Percentiles rank a stretch among this genome's conserved stretches.
Evolutionary conservation across 306 rosid genomes (phyloP).

Genomic region (Citrullus mucosospermus): DNA sequence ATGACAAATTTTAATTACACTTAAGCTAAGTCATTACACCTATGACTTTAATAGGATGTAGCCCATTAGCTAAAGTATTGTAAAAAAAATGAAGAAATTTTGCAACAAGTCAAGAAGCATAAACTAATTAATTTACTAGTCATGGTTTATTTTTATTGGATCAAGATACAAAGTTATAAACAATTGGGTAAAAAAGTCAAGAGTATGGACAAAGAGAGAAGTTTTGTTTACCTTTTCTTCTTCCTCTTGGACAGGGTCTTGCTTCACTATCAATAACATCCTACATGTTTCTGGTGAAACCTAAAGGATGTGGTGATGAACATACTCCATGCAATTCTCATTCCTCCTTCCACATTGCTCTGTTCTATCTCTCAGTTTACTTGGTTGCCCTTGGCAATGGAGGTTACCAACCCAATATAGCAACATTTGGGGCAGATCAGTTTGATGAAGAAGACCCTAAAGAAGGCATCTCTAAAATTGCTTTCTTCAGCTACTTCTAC

Average conservation of each 20-base stretch:
- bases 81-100: neutral
- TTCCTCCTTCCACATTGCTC: slow-evolving; percentile 12
- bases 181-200: neutral
- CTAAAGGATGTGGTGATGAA: slow-evolving; percentile 55
- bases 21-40: no score
- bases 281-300: slow-evolving; percentile 40
- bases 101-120: neutral
- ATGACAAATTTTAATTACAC: no score
- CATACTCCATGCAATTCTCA: slow-evolving; percentile 38
- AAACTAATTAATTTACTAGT: neutral
- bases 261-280: slow-evolving; percentile 42
- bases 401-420: slow-evolving; percentile 73
- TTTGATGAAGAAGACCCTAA: slow-evolving; percentile 58
- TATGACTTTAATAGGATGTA: no score
- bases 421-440: slow-evolving; percentile 83
- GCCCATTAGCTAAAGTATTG: neutral
- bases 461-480: slow-evolving; percentile 48
- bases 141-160: neutral
- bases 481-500: slow-evolving; percentile 79
- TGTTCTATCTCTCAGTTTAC: slow-evolving; percentile 54
- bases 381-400: slow-evolving; percentile 70
- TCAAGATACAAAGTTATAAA: neutral
- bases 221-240: neutral
- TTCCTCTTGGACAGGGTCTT: slow-evolving; percentile 38
- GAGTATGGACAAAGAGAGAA: neutral